Percentiles rank a stretch among this genome's conserved stretches.
These are phyloP conservation scores for Coleophoma eucalyptorum DNA, from an alignment of 2,329 filamentous ascomycete genomes.

Conservation along the genomic window DNA sequence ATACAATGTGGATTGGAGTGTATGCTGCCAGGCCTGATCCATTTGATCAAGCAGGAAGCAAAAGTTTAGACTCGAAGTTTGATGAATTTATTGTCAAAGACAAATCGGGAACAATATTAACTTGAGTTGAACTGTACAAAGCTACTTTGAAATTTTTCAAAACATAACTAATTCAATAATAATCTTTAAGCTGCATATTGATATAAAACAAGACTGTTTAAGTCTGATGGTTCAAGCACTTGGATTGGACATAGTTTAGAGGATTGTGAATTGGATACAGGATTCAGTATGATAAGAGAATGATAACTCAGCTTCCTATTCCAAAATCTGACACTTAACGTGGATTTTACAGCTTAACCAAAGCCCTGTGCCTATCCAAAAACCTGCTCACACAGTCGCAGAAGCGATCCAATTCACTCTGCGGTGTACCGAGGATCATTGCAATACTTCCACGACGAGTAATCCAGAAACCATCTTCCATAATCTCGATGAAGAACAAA, in stretches of 20 bases:
- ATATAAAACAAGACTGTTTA: too few relatives aligned
- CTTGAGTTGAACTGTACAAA: too few relatives aligned
- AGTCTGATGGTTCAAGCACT: too few relatives aligned
- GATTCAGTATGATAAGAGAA: neutral
- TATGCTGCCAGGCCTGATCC: neutral
- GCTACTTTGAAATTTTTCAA: too few relatives aligned
- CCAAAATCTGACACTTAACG: too few relatives aligned
- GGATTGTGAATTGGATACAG: too few relatives aligned
- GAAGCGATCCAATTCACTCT: slow-evolving; percentile 7
- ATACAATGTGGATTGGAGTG: neutral
- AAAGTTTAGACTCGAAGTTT: neutral
- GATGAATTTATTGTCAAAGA: neutral
- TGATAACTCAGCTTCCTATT: neutral
- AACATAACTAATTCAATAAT: too few relatives aligned
- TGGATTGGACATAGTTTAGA: too few relatives aligned
- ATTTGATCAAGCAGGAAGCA: neutral
- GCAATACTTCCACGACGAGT: slow-evolving; percentile 7
- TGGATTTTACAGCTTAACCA: neutral
- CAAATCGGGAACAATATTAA: too few relatives aligned
- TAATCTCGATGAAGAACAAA: slow-evolving; percentile 9
- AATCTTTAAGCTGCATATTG: too few relatives aligned
- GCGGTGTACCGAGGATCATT: slow-evolving; percentile 5
- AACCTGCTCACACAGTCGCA: neutral
- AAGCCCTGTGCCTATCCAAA: neutral
- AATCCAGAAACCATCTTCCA: slow-evolving; percentile 9